phyloP scores from a whole-genome alignment of 495 filamentous ascomycete species.

The Staphylotrichum longicolle region DNA sequence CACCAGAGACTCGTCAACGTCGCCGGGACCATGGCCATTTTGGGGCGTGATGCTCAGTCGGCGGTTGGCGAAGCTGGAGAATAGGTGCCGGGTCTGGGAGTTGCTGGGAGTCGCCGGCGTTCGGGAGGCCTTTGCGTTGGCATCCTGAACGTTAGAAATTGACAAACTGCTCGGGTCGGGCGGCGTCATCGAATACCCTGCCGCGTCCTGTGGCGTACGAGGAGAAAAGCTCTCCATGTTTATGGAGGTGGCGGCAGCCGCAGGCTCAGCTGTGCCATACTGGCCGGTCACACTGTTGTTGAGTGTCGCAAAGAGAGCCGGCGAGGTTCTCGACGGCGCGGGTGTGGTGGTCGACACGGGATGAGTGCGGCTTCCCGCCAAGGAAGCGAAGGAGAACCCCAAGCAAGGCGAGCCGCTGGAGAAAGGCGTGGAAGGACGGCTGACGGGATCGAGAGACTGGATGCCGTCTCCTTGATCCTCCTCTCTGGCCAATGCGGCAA shows the following conservation, averaged over 20 bases:
- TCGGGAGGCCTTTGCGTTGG: slow-evolving; percentile 33
- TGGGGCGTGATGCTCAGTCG: slow-evolving; percentile 52
- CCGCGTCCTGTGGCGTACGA: slow-evolving; percentile 75
- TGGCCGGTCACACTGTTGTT: slow-evolving; percentile 25
- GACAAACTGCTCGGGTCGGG: slow-evolving; percentile 81
- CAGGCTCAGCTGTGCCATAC: slow-evolving; percentile 45
- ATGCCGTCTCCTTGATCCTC: slow-evolving; percentile 25
- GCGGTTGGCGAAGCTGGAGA: slow-evolving; percentile 48
- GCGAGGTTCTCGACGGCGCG: slow-evolving; percentile 17
- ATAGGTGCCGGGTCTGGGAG: slow-evolving; percentile 46
- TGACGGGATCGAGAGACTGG: slow-evolving; percentile 16
- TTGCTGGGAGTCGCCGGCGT: slow-evolving; percentile 76
- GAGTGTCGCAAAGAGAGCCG: slow-evolving; percentile 15
- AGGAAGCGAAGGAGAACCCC: slow-evolving; percentile 26
- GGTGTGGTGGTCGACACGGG: slow-evolving; percentile 23
- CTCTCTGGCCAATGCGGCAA: slow-evolving; percentile 13
- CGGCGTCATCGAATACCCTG: slow-evolving; percentile 61
- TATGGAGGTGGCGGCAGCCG: slow-evolving; percentile 52
- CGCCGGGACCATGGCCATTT: slow-evolving; percentile 54
- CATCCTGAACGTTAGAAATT: slow-evolving; percentile 56
- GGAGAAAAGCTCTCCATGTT: slow-evolving; percentile 59
- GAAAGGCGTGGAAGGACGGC: slow-evolving; percentile 25
- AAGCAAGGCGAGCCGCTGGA: slow-evolving; percentile 19
- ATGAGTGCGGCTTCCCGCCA: slow-evolving; percentile 17
- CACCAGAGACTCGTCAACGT: slow-evolving; percentile 67